Evolutionary conservation across 83 land plant genomes (phyloP), one percentile per base, ranked within the genome.

Genomic region (Picea abies): DNA sequence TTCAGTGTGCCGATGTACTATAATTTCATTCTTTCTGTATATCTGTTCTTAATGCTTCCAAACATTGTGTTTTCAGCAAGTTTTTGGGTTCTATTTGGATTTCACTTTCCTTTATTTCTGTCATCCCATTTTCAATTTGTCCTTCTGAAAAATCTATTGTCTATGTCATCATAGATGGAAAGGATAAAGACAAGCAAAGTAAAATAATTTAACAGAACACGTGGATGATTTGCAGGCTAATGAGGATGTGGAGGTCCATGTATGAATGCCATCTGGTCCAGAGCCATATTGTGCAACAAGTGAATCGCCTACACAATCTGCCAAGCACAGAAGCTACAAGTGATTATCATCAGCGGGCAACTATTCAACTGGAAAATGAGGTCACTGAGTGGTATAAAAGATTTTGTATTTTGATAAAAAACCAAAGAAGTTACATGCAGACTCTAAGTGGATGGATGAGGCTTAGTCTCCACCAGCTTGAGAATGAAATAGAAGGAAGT

Each of bases 241-340:
- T 81, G 87, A 82, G 80, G 20, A 96, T 96, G 99, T 94, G 99
- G 99, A 88, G 84, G 85, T 89, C 89, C 80, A 93, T 96, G 94
- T 89, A 89, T 76, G 90, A 89, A 52, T 92, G 94, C 62, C 98
- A 94, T 81, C 92, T 88, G 83, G 86, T 80, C 26, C 97, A 96
- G 79, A 82, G 70, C 47, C 88, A 88, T 68, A 87, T 91, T 32
- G 88, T 90, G 23, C 88, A 83, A 83, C 91, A 89, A 65, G 68
- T 90, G 78, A 89, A 83, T 73, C 86, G 84, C 63, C 80, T 92
- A 1, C 82, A 85, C 10, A 79, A 86, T 73, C 66, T 83, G 76
- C 88, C 78, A n/a, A 83, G 80, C 17, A 81, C 58, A 35, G 97
- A 96, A 17, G 87, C 93, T 7, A 91, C 89, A 8, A 88, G 87